A percentile compares a stretch with the other conserved stretches of the same genome.
These are phyloP conservation scores for Tulasnella sp. DNA, from an alignment of 768 basidiomycete genomes.

Conservation along the genomic window DNA sequence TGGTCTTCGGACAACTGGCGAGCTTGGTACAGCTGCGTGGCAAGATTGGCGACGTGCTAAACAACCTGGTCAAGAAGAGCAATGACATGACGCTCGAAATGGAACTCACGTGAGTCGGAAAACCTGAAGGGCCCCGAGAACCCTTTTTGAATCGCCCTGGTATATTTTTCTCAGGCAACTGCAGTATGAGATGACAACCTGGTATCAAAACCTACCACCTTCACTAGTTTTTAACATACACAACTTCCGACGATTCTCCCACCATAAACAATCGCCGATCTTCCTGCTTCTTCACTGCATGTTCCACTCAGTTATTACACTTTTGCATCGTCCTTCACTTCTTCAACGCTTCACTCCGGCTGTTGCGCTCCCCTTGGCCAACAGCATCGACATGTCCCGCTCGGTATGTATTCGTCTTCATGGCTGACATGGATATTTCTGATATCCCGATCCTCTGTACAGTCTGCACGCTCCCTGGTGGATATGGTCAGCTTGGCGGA, in stretches of 20 bases:
- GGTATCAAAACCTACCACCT: conserved; percentile 28
- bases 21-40: conserved; percentile 30
- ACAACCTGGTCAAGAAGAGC: conserved; percentile 29
- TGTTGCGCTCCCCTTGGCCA: conserved; percentile 26
- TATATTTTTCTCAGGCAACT: conserved; percentile 22
- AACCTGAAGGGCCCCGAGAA: background rate
- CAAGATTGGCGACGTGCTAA: conserved; percentile 29
- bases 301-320: conserved; percentile 31
- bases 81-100: conserved; percentile 24
- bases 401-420: conserved; percentile 20
- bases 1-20: conserved; percentile 29
- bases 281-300: conserved; percentile 31
- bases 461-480: conserved; percentile 30
- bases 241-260: conserved; percentile 29
- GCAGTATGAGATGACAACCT: conserved; percentile 30
- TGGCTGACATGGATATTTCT: background rate
- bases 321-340: conserved; percentile 28
- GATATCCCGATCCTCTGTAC: background rate
- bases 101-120: conserved; percentile 27
- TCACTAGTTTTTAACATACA: conserved; percentile 29
- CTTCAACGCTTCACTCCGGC: conserved; percentile 30
- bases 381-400: conserved; percentile 28
- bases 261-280: conserved; percentile 27
- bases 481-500: conserved; percentile 30
- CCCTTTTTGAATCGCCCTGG: background rate